A percentile compares a stretch with the other conserved stretches of the same genome.
These are phyloP conservation scores for Pisolithus albus DNA, from an alignment of 768 basidiomycete species.

Conservation along the genomic window DNA sequence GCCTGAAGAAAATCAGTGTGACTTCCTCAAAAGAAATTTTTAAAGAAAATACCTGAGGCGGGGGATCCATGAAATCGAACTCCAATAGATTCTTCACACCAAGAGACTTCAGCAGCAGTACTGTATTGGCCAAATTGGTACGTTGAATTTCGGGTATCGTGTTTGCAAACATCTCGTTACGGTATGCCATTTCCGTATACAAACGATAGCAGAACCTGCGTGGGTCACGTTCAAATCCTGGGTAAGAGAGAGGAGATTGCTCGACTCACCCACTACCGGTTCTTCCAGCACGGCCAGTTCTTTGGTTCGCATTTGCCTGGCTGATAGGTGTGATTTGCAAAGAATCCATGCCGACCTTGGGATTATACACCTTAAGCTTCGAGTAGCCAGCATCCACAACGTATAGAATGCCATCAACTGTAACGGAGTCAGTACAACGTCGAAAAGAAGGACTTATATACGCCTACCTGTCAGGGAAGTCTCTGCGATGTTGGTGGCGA, in stretches of 20 bases:
- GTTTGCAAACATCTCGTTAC: conserved; percentile 92
- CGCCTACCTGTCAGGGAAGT: conserved; percentile 83
- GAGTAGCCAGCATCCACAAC: conserved; percentile 97
- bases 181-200: conserved; percentile 94
- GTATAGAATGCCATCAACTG: conserved; percentile 95
- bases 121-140: conserved; percentile 96
- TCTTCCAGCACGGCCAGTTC: conserved; percentile 92
- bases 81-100: conserved; percentile 96
- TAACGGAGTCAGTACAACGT: conserved; percentile 4
- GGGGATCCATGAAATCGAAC: conserved; percentile 99
- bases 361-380: conserved; percentile 98
- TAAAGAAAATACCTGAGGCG: conserved; percentile 67
- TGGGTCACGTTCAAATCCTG: conserved; percentile 1
- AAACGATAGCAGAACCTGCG: conserved; percentile 88
- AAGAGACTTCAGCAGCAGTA: conserved; percentile 87
- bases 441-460: background rate
- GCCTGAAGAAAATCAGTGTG: conserved; percentile 41
- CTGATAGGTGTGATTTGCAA: conserved; percentile 98
- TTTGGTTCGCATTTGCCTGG: conserved; percentile 95
- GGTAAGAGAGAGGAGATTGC: background rate
- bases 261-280: conserved; percentile 83
- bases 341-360: conserved; percentile 98
- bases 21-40: background rate
- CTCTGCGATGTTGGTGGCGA: conserved; percentile 98
- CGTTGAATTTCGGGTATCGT: conserved; percentile 99